A percentile compares a stretch with the other conserved stretches of the same genome.
phyloP scores from a whole-genome alignment of 345 rosid genomes.

The Fremontodendron californicum region DNA sequence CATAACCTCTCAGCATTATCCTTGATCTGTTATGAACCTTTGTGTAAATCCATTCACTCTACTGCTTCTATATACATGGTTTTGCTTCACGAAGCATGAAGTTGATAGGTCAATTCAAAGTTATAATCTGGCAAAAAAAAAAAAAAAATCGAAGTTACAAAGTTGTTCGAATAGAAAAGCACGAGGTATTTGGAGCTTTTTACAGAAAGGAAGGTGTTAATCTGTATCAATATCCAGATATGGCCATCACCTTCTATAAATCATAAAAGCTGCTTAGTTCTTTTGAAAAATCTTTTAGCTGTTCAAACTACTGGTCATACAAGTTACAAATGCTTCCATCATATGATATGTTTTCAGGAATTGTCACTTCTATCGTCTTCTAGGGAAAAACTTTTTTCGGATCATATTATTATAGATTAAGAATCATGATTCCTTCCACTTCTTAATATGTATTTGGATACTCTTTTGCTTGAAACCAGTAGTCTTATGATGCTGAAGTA shows the following conservation, averaged over 20 bases:
- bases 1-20: neutral
- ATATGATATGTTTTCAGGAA: neutral
- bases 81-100: neutral
- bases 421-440: neutral
- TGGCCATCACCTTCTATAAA: neutral
- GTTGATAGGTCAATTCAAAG: neutral
- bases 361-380: neutral
- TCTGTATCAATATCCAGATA: neutral
- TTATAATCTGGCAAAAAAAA: neutral
- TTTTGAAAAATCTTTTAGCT: neutral
- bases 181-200: neutral
- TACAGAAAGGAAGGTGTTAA: neutral
- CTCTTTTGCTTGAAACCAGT: neutral
- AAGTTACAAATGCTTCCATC: neutral
- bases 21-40: constrained; percentile 7
- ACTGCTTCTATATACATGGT: neutral
- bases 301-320: neutral
- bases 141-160: neutral
- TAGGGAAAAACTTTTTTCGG: neutral
- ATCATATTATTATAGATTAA: neutral
- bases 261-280: neutral
- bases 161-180: neutral
- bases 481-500: neutral
- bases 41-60: neutral
- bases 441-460: neutral